phyloP scores from a whole-genome alignment of 441 rosid species.

The Erodium moschatum region DNA sequence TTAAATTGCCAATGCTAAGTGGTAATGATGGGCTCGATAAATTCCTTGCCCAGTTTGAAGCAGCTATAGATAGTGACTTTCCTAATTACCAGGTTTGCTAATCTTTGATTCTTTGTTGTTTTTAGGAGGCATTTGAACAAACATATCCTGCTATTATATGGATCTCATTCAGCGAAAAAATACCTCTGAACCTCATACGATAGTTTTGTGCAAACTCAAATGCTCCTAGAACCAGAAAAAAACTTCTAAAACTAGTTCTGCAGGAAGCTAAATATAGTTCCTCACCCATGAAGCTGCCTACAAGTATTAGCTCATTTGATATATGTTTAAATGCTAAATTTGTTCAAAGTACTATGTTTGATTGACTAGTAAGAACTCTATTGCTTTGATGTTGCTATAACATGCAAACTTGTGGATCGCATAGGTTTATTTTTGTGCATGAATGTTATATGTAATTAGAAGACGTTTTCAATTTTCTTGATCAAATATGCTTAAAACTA shows the following conservation, averaged over 20 bases:
- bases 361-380: neutral
- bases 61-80: conserved; percentile 77
- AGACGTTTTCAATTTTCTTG: neutral
- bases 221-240: neutral
- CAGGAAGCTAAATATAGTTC: neutral
- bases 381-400: neutral
- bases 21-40: conserved; percentile 52
- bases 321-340: neutral
- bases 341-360: neutral
- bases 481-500: conserved; percentile 5
- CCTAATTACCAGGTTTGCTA: conserved; percentile 68
- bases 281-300: neutral
- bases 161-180: neutral
- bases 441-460: neutral
- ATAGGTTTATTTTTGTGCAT: neutral
- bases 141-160: conserved; percentile 2
- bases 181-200: neutral
- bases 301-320: neutral
- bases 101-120: conserved; percentile 17
- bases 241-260: neutral
- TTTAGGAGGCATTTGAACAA: conserved; percentile 3
- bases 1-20: conserved; percentile 47
- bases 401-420: neutral
- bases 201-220: neutral
- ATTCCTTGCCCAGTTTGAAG: conserved; percentile 76